phyloP scores from a whole-genome alignment of 495 filamentous ascomycete genomes.

The Aspergillus egyptiacus region DNA sequence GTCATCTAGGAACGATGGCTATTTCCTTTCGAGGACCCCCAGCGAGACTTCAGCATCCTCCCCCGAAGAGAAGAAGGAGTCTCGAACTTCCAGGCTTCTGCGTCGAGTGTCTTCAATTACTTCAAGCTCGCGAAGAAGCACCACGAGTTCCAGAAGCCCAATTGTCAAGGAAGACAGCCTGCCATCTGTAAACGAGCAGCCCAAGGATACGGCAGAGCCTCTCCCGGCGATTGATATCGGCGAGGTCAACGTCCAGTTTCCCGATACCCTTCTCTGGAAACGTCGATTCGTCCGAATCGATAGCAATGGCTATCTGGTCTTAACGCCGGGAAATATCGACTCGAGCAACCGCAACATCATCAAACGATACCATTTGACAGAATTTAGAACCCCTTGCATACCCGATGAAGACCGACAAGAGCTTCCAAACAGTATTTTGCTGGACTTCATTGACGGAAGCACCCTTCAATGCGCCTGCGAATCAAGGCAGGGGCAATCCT shows the following conservation, averaged over 20 bases:
- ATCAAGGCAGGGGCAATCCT: slow-evolving; percentile 64
- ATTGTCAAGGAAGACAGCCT: slow-evolving; percentile 53
- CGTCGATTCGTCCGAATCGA: slow-evolving; percentile 76
- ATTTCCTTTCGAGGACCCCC: slow-evolving; percentile 33
- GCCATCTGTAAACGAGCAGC: slow-evolving; percentile 30
- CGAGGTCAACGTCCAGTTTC: slow-evolving; percentile 90
- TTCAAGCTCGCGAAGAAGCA: slow-evolving; percentile 54
- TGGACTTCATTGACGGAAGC: slow-evolving; percentile 80
- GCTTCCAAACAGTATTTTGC: slow-evolving; percentile 75
- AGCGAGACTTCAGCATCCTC: slow-evolving; percentile 32
- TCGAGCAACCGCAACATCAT: slow-evolving; percentile 48
- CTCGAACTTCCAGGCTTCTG: slow-evolving; percentile 67
- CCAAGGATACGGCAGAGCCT: slow-evolving; percentile 25
- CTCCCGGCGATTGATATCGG: slow-evolving; percentile 60
- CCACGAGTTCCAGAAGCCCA: slow-evolving; percentile 48
- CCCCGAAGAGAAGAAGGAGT: slow-evolving; percentile 59
- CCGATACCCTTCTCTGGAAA: slow-evolving; percentile 89
- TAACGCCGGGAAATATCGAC: slow-evolving; percentile 50
- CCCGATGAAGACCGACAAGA: slow-evolving; percentile 88
- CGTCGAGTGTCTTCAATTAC: slow-evolving; percentile 72
- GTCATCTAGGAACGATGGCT: slow-evolving; percentile 34
- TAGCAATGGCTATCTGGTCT: slow-evolving; percentile 66
- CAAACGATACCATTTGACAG: slow-evolving; percentile 74
- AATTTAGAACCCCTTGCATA: slow-evolving; percentile 69
- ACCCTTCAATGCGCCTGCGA: slow-evolving; percentile 82